Evolutionary conservation across 1,284 basidiomycete genomes (phyloP).

Genomic region (Trichosporon faecale): DNA sequence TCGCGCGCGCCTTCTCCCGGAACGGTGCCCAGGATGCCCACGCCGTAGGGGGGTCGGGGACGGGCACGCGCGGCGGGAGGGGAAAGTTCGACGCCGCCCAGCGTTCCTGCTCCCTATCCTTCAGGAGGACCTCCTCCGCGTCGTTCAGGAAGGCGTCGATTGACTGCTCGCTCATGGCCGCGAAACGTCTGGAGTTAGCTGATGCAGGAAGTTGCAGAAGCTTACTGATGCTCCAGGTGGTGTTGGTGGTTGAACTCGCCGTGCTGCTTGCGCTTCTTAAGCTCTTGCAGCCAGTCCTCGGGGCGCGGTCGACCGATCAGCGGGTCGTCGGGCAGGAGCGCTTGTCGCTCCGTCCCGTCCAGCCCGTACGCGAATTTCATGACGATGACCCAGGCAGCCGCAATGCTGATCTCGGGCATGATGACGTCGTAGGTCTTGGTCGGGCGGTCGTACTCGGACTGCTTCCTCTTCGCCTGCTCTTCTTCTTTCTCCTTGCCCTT

Average conservation of each 20-base stretch:
- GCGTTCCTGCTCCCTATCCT: slow-evolving; percentile 25
- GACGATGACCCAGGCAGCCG: slow-evolving; percentile 64
- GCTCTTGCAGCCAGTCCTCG: slow-evolving; percentile 57
- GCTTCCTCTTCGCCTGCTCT: slow-evolving; percentile 46
- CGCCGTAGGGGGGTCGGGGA: slow-evolving; percentile 1
- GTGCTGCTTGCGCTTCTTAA: slow-evolving; percentile 51
- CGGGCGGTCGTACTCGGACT: slow-evolving; percentile 8
- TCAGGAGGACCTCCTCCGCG: slow-evolving; percentile 35
- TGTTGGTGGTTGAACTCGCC: slow-evolving; percentile 31
- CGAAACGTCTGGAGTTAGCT: slow-evolving; percentile 28
- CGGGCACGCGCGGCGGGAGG: slow-evolving; percentile 6
- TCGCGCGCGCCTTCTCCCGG: slow-evolving; percentile 16
- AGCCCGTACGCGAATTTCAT: slow-evolving; percentile 81
- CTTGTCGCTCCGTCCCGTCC: slow-evolving; percentile 60
- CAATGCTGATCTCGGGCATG: slow-evolving; percentile 71
- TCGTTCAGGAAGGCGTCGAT: slow-evolving; percentile 39
- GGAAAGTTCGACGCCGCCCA: slow-evolving; percentile 23
- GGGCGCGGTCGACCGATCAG: slow-evolving; percentile 63
- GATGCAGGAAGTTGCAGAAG: neutral
- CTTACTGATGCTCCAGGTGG: slow-evolving; percentile 32
- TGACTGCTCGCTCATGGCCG: slow-evolving; percentile 29
- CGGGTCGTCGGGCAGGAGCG: slow-evolving; percentile 48
- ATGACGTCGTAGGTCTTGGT: slow-evolving; percentile 46
- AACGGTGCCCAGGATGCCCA: slow-evolving; percentile 29
- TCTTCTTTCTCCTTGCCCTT: too few species aligned